phyloP scores from a whole-genome alignment of 441 rosid species.

The Jatropha podagrica region DNA sequence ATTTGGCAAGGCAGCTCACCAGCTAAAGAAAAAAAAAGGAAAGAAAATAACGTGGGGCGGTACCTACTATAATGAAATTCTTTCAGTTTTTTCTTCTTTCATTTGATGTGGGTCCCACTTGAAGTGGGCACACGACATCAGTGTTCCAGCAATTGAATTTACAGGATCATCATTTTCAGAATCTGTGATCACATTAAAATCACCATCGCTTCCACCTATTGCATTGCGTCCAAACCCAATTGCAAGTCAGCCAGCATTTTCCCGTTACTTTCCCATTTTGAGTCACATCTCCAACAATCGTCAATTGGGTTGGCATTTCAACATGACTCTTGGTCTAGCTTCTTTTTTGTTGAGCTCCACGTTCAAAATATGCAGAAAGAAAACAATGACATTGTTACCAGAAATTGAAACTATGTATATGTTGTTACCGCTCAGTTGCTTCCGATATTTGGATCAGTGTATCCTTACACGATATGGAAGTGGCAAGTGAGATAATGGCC shows the following conservation, averaged over 20 bases:
- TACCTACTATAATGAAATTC: too few species aligned
- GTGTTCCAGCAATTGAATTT: constrained; percentile 69
- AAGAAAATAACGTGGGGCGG: too few species aligned
- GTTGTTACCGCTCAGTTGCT: constrained; percentile 28
- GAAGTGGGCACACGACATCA: constrained; percentile 17
- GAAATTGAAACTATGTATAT: not conserved
- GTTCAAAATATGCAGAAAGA: not conserved
- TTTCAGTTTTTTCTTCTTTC: too few species aligned
- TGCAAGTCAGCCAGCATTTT: constrained; percentile 58
- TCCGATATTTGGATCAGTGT: constrained; percentile 10
- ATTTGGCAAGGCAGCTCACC: too few species aligned
- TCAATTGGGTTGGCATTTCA: constrained; percentile 80
- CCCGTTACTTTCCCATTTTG: constrained; percentile 70
- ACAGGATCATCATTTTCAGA: constrained; percentile 60
- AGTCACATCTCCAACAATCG: constrained; percentile 86
- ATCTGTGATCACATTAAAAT: constrained; percentile 62
- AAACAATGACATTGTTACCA: not conserved
- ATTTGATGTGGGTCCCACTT: too few species aligned
- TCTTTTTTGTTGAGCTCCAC: constrained; percentile 44
- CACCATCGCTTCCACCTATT: constrained; percentile 70
- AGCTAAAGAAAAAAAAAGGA: too few species aligned
- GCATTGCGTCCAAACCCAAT: constrained; percentile 84
- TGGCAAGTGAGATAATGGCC: constrained; percentile 15
- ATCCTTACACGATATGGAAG: constrained; percentile 17
- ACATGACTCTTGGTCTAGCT: constrained; percentile 54